phyloP scores from a whole-genome alignment of 495 filamentous ascomycete genomes.

The Tuber brumale region DNA sequence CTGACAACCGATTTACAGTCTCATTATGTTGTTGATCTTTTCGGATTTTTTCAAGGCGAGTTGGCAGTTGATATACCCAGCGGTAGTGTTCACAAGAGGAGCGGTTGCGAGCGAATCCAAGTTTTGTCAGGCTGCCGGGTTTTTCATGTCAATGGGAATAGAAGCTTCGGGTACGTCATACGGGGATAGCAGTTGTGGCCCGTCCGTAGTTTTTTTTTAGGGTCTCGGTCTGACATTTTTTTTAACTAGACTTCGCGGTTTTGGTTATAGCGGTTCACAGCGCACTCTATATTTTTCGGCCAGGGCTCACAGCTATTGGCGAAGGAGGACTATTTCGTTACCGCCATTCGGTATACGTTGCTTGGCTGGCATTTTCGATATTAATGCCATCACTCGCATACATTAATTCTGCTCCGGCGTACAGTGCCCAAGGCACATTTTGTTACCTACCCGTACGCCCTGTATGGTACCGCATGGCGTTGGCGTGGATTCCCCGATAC shows the following conservation, averaged over 20 bases:
- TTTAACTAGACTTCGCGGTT: conserved; percentile 55
- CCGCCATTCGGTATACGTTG: conserved; percentile 51
- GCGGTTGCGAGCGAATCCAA: conserved; percentile 47
- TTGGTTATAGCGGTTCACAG: conserved; percentile 67
- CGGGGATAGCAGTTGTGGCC: conserved; percentile 5
- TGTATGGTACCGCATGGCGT: conserved; percentile 58
- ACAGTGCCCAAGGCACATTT: conserved; percentile 55
- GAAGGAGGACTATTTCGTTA: conserved; percentile 62
- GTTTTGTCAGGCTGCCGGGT: conserved; percentile 64
- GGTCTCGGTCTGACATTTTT: conserved; percentile 13
- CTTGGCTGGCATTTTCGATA: conserved; percentile 54
- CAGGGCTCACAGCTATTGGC: conserved; percentile 44
- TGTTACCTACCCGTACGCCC: conserved; percentile 60
- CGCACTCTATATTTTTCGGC: conserved; percentile 59
- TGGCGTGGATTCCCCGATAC: conserved; percentile 69
- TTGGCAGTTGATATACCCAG: conserved; percentile 59
- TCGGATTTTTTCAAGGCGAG: conserved; percentile 62
- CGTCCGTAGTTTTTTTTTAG: neutral
- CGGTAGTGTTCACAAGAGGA: conserved; percentile 49
- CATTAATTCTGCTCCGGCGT: conserved; percentile 50
- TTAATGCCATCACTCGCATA: conserved; percentile 59
- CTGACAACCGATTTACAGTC: conserved; percentile 45
- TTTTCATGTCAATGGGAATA: conserved; percentile 56
- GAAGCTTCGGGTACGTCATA: conserved; percentile 55
- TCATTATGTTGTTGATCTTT: conserved; percentile 64